Base-by-base conservation (phyloP, 352 stramenopile genomes). In the Globisporangium emineosum region DNA sequence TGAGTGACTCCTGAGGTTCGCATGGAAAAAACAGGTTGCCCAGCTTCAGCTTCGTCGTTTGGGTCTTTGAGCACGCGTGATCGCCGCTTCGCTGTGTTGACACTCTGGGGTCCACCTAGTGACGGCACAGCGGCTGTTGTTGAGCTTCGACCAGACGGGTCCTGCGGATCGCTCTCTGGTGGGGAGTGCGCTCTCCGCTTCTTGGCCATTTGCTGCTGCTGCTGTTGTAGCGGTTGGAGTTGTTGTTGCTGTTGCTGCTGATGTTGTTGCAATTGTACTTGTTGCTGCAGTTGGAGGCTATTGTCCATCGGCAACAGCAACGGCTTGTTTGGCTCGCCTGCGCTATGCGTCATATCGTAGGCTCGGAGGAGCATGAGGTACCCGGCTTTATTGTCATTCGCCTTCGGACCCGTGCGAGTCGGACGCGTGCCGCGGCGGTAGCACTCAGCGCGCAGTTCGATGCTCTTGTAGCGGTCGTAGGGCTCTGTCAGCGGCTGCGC, bases 381-480 rank as follows among this genome's bases (percentile, higher is more conserved):
- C 13, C 66, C 66, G 4, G 55, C 61, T 50, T 71, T 71, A 35
- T 71, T 71, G 43, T 71, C 66, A 21, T 71, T 71, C 19, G 47
- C 54, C 5, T 53, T 32, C 4, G 66, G 47, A 5, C 66, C 66
- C 3, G 47, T 32, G 21, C 62, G 60, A 0, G 30, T 65, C 19
- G 66, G 66, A 2, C 66, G 66, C 25, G 37, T 37, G 23, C 66
- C 61, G 30, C 66, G 66, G 17, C 61, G 66, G 33, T 71, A 71
- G 66, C 66, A 71, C 51, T 71, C 66, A 13, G 61, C 37, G 50
- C 66, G 66, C 55, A 71, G 50, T n/a, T 71, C 66, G 25, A 65
- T 54, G 56, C 62, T 68, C 23, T 47, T 71, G 49, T 65, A 62
- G 40, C 47, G 47, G 12, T 68, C 66, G 33, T 71, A 71, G n/a